Evolutionary conservation across 176 grass and related monocot genomes (phyloP), one percentile per base, ranked within the genome.

Genomic region (Canna indica): DNA sequence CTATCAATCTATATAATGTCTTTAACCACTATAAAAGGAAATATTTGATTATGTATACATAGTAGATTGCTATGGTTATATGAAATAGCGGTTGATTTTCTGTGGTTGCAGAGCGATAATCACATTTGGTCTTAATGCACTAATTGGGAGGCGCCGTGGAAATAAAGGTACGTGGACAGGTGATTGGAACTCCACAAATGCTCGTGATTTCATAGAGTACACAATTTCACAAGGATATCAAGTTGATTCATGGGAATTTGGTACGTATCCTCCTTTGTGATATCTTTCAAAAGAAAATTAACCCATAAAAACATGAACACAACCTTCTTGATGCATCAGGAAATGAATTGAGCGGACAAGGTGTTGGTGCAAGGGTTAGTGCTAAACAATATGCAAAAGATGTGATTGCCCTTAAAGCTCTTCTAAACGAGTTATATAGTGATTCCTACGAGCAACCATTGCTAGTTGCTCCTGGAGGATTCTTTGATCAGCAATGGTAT

Each of bases 181-280:
- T 22, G 79, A 83, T 28, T 96, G 92, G 92, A 90, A 96, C 82
- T 86, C 85, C 28, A 96, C 76, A 30, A 92, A 92, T 73, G 79
- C 86, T 76, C 81, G 20, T 20, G 83, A 92, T 45, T 91, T 96
- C 44, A 92, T 92, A 27, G 81, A 85, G 50, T 96, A 92, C 57
- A 92, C 88, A 48, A 74, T 80, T 58, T 80, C 81, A 17, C 85
- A 75, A 73, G 74, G 84, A 47, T 96, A 91, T 67, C 82, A 78
- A 67, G 81, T 96, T 47, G 93, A 96, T 87, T 96, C 93, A 39
- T 96, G 93, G 92, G 92, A 96, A 90, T 89, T 96, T 28, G 92
- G 92, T 96, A 91, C 81, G 35, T 73, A 71, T 0, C n/a, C n/a
- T 66, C 24, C 48, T 70, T 5, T 1, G 61, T 24, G 18, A 33